Conservation (phyloP, 495 filamentous ascomycete genomes). For the Haplographium delicatum region DNA sequence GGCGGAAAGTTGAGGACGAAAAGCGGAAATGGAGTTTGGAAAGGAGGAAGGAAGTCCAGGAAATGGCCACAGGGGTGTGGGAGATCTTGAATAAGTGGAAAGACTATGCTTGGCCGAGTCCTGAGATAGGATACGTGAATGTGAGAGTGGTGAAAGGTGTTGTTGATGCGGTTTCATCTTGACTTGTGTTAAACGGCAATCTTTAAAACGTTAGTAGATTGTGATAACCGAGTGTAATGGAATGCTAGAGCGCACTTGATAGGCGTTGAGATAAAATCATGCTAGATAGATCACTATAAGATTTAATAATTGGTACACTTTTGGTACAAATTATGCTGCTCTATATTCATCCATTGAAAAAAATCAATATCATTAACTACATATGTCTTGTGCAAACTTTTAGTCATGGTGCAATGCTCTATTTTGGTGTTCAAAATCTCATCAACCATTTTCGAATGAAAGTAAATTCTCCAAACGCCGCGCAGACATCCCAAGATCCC, state of each 20-base stretch:
- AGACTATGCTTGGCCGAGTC: slow-evolving; percentile 27
- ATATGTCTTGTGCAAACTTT: too few species aligned
- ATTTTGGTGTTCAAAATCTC: too few species aligned
- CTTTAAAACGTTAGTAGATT: slow-evolving; percentile 11
- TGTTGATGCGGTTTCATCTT: slow-evolving; percentile 10
- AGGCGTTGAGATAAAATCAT: slow-evolving; percentile 5
- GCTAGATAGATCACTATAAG: neutral
- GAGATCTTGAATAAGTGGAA: slow-evolving; percentile 22
- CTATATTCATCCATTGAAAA: too few species aligned
- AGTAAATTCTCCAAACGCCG: slow-evolving; percentile 1
- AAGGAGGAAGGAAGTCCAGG: slow-evolving; percentile 37
- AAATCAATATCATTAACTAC: too few species aligned
- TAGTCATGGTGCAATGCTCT: too few species aligned
- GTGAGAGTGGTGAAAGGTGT: slow-evolving; percentile 17
- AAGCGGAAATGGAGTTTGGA: slow-evolving; percentile 46
- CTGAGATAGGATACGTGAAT: slow-evolving; percentile 23
- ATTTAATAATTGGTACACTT: too few species aligned
- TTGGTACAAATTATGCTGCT: too few species aligned
- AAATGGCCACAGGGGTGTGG: slow-evolving; percentile 18
- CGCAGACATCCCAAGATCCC: neutral
- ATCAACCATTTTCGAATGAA: slow-evolving; percentile 9
- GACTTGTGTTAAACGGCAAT: neutral
- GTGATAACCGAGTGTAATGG: neutral
- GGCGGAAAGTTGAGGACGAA: slow-evolving; percentile 35
- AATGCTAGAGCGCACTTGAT: neutral